Base-by-base conservation (phyloP, 345 rosid species). In the Rhizophora apiculata region DNA sequence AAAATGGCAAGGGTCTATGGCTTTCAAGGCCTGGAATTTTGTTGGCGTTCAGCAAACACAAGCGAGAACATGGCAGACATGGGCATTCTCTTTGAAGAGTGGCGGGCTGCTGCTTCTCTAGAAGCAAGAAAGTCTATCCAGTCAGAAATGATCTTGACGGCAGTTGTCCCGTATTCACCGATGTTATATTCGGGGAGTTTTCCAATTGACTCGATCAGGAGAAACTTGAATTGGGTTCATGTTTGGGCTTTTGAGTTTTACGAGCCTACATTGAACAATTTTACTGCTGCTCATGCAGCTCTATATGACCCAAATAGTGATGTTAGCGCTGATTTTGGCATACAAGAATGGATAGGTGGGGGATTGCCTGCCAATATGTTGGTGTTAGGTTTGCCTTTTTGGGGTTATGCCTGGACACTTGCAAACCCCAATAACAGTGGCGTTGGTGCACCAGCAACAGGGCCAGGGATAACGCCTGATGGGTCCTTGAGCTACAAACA, bases 381-480 rank as follows among this genome's bases (percentile, higher is more conserved):
- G 66, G 82, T 82, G 6, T 20, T 77, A 26, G 68, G 68, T 16
- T 55, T 79, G 21, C 79, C 87, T 32, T 82, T 46, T 72, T 69
- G 72, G 24, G 87, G 85, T 6, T 70, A 36, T 54, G 80, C 83
- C 0, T 81, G 85, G 87, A 52, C 7, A 5, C 77, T 24, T 0
- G 72, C 8, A 26, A 49, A 78, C 32, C 30, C 62, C 0, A 21
- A 60, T 5, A 24, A 63, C 2, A 32, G 59, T 58, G 37, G 36
- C 1, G 29, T 77, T 37, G 78, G 78, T 16, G 56, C 83, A 8
- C 59, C 72, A 1, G 71, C 83, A 1, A 4, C 9, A 3, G 82
- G 75, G 0, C 73, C 77, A 0, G 77, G 52, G 0, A 5, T 71
- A 11, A 52, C 56, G 20, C 2, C 0, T 18, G 72, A 61, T 30